Evolutionary conservation across 441 rosid species (phyloP).

Genomic region (Syzygium syzygioides): DNA sequence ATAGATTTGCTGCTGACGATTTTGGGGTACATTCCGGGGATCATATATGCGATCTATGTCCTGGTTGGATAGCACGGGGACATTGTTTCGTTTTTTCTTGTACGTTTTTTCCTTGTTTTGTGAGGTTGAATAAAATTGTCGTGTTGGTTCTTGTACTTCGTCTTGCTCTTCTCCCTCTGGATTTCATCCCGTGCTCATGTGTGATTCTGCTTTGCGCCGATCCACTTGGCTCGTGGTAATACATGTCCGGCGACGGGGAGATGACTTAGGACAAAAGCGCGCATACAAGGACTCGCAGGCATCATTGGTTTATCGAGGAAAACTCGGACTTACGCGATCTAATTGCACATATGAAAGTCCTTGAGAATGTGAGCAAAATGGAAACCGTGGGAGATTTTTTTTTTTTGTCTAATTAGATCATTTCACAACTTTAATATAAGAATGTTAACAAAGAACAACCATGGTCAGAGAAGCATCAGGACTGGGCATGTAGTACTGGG

Average conservation of each 20-base stretch:
- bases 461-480: background rate
- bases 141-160: background rate
- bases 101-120: background rate
- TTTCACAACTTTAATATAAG: background rate
- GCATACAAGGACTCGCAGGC: background rate
- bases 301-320: too few relatives aligned
- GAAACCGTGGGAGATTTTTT: background rate
- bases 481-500: background rate
- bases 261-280: background rate
- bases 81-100: background rate
- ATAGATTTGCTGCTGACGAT: slow-evolving; percentile 70
- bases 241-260: background rate
- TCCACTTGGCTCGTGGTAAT: background rate
- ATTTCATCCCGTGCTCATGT: background rate
- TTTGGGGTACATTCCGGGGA: slow-evolving; percentile 85
- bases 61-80: slow-evolving; percentile 44
- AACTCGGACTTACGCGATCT: background rate
- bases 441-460: background rate
- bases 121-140: background rate
- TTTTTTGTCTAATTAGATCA: background rate
- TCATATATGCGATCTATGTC: slow-evolving; percentile 79
- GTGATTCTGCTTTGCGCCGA: background rate
- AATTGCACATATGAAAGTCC: background rate
- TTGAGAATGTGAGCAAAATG: background rate
- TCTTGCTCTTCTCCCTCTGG: background rate